phyloP scores from a whole-genome alignment of 805 yeast species.

The Yarrowia hollandica region DNA sequence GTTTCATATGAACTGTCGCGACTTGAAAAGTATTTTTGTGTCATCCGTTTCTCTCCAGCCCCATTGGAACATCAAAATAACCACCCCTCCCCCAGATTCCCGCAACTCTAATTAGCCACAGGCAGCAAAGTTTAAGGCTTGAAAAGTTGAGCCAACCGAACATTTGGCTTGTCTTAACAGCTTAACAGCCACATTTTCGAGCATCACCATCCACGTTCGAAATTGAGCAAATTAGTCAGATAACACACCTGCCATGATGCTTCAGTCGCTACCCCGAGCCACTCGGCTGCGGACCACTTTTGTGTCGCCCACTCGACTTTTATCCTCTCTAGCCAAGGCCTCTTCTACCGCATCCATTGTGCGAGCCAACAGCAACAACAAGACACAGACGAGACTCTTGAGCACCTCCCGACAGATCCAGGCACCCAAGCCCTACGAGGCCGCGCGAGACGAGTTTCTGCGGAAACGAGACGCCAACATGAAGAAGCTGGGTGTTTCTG shows the following conservation, averaged over 20 bases:
- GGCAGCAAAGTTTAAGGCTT: neutral
- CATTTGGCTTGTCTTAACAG: neutral
- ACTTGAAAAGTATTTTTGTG: too few species aligned
- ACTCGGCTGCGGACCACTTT: neutral
- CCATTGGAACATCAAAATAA: too few species aligned
- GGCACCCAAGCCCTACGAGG: conserved; percentile 21
- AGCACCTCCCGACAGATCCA: conserved; percentile 2
- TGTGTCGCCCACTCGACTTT: neutral
- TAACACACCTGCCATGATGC: neutral
- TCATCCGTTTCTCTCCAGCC: too few species aligned
- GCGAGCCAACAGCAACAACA: neutral
- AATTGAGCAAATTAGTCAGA: conserved; percentile 19
- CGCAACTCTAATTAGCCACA: conserved; percentile 14
- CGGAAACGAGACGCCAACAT: conserved; percentile 17
- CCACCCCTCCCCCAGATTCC: neutral
- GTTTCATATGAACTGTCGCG: too few species aligned
- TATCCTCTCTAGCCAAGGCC: neutral
- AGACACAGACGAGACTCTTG: neutral
- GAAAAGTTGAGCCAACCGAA: neutral
- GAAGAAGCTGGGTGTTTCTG: conserved; percentile 29
- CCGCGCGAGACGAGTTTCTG: conserved; percentile 22
- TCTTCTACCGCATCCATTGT: too few species aligned
- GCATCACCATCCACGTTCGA: neutral
- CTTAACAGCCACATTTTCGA: conserved; percentile 5
- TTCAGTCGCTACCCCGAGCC: neutral